Evolutionary conservation across 768 basidiomycete genomes (phyloP).

Genomic region (Austroboletus eburneus): DNA sequence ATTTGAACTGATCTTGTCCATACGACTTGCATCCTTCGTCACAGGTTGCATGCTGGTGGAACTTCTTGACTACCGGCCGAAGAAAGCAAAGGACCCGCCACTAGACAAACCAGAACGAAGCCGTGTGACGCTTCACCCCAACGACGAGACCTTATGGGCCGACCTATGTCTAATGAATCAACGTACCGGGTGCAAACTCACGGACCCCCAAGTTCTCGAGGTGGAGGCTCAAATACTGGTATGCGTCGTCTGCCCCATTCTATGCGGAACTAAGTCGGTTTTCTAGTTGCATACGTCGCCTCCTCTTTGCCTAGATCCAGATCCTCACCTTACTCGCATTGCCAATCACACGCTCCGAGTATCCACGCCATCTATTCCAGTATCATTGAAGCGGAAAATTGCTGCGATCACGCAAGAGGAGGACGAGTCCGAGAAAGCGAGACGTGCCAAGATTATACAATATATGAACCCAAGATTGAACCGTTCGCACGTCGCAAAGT

Average conservation of each 20-base stretch:
- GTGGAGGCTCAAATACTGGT: conserved; percentile 74
- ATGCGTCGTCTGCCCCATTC: conserved; percentile 16
- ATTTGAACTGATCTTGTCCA: neutral
- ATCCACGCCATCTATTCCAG: conserved; percentile 67
- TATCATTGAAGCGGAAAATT: conserved; percentile 75
- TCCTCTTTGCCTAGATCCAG: conserved; percentile 76
- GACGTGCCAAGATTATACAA: conserved; percentile 69
- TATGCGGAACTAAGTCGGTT: conserved; percentile 6
- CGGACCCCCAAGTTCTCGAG: conserved; percentile 69
- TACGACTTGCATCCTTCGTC: conserved; percentile 1
- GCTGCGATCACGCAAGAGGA: conserved; percentile 66
- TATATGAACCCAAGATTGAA: conserved; percentile 68
- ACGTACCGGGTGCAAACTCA: conserved; percentile 54
- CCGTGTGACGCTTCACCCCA: conserved; percentile 75
- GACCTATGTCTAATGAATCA: conserved; percentile 71
- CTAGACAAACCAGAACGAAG: conserved; percentile 58
- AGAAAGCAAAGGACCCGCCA: conserved; percentile 50
- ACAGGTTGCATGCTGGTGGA: conserved; percentile 85
- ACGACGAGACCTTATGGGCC: conserved; percentile 71
- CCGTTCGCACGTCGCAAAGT: conserved; percentile 48
- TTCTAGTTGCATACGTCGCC: conserved; percentile 66
- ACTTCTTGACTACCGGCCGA: conserved; percentile 69
- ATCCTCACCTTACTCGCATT: conserved; percentile 70
- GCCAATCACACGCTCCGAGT: conserved; percentile 72
- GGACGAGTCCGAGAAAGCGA: conserved; percentile 70